Base-by-base conservation (phyloP, 768 basidiomycete species). In the Lactifluus pinguis region DNA sequence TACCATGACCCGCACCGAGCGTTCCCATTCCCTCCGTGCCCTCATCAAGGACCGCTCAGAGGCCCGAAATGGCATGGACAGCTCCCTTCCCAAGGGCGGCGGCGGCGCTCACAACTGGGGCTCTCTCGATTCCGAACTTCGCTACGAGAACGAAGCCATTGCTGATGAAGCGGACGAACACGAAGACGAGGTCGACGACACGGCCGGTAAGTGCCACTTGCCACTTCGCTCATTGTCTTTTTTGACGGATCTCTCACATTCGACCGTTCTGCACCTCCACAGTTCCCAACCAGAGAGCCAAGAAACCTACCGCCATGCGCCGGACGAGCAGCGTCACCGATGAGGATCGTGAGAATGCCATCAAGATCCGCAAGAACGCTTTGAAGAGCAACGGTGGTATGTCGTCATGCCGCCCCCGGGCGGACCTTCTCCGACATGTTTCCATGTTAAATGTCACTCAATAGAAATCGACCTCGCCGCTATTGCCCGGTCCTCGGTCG, bases 31-130 rank as follows among this genome's bases (percentile, higher is more conserved):
- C 70, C 87, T 86, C 53, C 82, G 84, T 61, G 90, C 89, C 49
- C 73, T 89, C 68, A 63, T 80, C 63, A 85, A 82, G 75, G 89
- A 92, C 75, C 86, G 89, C 68, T 88, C 87, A 15, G 82, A 85
- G 76, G 83, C 85, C 69, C 87, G 85, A 75, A 81, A 84, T 44
- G 92, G 91, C 55, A 78, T 86, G 60, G 83, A 86, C 78, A 80
- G 80, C 68, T 80, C 79, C 67, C 66, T 86, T 60, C 85, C 84
- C 74, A 93, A 93, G 76, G 78, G 82, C 62, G 92, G 92, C 57
- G 84, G 82, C 30, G 92, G 92, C 38, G 77, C 79, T 8, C 84
- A 93, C 75, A 92, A 90, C 76, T 95, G 92, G 92, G 92, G 92
- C 61, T 80, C 79, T 57, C 71, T 89, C 64, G 74, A 72, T 3